Percentiles rank a stretch among this genome's conserved stretches.
Evolutionary conservation across 148 eudicot species (phyloP).

Genomic region (Arbutus unedo): DNA sequence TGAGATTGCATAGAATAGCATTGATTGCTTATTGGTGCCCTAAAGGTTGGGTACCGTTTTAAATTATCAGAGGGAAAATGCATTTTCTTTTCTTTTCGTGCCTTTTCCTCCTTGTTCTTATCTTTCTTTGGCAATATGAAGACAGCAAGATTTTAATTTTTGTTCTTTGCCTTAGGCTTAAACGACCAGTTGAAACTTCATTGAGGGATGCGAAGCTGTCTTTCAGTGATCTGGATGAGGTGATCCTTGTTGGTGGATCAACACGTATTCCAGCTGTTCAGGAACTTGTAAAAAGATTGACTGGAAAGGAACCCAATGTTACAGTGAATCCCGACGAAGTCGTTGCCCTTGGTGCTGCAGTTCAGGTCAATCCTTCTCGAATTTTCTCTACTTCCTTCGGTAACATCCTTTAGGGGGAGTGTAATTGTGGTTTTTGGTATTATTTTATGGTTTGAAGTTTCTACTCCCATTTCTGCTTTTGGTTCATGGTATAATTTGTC

Average conservation of each 20-base stretch:
- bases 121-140: background rate
- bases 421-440: no score
- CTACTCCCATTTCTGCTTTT: background rate
- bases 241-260: slow-evolving; percentile 94
- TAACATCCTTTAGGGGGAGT: background rate
- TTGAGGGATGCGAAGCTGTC: slow-evolving; percentile 91
- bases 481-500: background rate
- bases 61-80: background rate
- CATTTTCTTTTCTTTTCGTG: background rate
- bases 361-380: slow-evolving; percentile 50
- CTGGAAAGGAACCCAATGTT: slow-evolving; percentile 93
- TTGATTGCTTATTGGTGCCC: background rate
- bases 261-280: slow-evolving; percentile 96
- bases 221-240: slow-evolving; percentile 82
- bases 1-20: background rate
- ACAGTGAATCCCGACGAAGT: slow-evolving; percentile 97
- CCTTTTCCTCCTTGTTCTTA: background rate
- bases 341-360: slow-evolving; percentile 99
- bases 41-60: background rate
- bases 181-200: slow-evolving; percentile 78
- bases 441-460: background rate
- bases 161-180: slow-evolving; percentile 45
- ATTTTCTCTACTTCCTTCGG: background rate
- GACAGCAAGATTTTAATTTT: background rate
- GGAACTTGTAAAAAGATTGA: slow-evolving; percentile 78